phyloP scores from a whole-genome alignment of 2,329 filamentous ascomycete species.

The Cladosporium sp. region DNA sequence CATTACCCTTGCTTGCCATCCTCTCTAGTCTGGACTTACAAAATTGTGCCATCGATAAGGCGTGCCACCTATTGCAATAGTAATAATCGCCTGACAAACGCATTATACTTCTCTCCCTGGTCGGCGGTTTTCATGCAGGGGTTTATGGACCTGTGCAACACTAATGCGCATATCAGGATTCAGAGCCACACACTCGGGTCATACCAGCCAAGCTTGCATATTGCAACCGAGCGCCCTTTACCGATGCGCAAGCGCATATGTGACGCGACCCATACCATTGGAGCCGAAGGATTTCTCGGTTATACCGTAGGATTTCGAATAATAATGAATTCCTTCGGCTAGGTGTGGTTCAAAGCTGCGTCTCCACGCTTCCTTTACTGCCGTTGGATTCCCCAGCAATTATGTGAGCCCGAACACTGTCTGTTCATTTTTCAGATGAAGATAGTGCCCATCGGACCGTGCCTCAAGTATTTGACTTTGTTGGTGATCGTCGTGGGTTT shows the following conservation, averaged over 20 bases:
- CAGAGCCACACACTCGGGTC: background rate
- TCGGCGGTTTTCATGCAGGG: background rate
- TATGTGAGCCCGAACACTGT: no score
- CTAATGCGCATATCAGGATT: constrained; percentile 4
- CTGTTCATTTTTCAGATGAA: no score
- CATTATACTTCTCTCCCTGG: background rate
- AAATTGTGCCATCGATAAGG: background rate
- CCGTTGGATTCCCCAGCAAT: background rate
- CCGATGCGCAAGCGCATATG: background rate
- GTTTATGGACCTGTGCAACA: background rate
- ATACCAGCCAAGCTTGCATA: background rate
- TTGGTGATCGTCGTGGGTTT: background rate
- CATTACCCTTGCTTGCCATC: background rate
- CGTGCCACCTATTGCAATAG: background rate
- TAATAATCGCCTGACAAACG: background rate
- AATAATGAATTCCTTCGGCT: background rate
- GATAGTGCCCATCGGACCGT: background rate
- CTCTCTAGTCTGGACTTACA: background rate
- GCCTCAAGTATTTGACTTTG: background rate
- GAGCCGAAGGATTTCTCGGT: background rate
- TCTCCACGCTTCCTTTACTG: background rate
- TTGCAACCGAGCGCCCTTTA: background rate
- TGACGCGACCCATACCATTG: background rate
- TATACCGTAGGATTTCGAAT: background rate
- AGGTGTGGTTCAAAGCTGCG: no score